Base-by-base conservation (phyloP, 2,329 filamentous ascomycete species). In the Ophiostoma novo-ulmi region DNA sequence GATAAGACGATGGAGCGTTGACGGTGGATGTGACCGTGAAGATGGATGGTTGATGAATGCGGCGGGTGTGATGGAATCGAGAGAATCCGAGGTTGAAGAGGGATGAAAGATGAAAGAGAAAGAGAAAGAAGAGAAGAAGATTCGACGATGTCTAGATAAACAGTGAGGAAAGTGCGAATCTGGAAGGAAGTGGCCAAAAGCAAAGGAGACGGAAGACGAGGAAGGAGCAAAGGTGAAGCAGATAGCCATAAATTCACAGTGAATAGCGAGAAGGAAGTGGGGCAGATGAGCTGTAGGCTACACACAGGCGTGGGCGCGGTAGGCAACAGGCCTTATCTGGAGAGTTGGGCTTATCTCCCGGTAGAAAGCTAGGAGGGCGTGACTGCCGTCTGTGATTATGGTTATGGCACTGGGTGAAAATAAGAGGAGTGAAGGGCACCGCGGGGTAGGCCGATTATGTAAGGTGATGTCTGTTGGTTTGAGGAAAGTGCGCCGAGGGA, bases 231-330 rank as follows among this genome's bases (percentile, higher is more conserved):
- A 39, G 63, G 35, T 44, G 44, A 58, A 35, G 52, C n/a, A 26
- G 55, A 41, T 26, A 31, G 35, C 14, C 36, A 41, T 44, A 39
- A 64, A 70, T 58, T 35, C 58, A 64, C 61, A 64, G 65, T 70
- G 64, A 70, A 63, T 70, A 66, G n/a, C 22, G 58, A 64, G 6
- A 5, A 35, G 3, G n/a, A 14, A 58, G 69, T 36, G 64, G 31
- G 26, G 39, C 41, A 20, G 38, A 35, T 38, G 8, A 58, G 22
- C 13, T 26, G 48, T 63, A 63, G 26, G 52, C 52, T 63, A 14
- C 58, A 14, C 58, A 35, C 14, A 35, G 26, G 58, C 58, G 52
- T 26, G 26, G n/a, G 26, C 13, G 52, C 7, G 26, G 58, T 36
- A 63, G 58, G 58, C 26, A 31, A 22, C 14, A 63, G 58, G 58